Evolutionary conservation across 164 flowering plant species (phyloP), one percentile per base, ranked within the genome.

Genomic region (Magnolia kwangsiensis): DNA sequence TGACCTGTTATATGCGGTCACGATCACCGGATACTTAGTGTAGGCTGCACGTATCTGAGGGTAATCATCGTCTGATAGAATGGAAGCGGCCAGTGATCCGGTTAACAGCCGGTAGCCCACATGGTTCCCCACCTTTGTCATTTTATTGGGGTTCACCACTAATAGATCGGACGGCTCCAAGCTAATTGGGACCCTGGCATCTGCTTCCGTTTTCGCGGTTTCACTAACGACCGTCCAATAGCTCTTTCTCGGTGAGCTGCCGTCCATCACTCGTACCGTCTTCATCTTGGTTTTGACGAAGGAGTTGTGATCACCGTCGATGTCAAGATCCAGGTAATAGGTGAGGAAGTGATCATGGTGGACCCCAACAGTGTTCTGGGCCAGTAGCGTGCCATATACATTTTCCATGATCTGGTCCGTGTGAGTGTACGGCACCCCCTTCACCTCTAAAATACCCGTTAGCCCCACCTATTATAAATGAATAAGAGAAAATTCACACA

Each of bases 261-360:
- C 10, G 10, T 29, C 67, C 20, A 24, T 59, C 23, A 55, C 72
- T 51, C 55, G 69, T 10, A 4, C 75, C 8, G 84, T 82, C 72
- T 82, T 61, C 19, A 87, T 68, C 27, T 80, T 82, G 59, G 86
- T 63, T 68, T 85, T 88, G 72, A 87, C 79, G 68, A 90, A 87
- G 27, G 93, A 86, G 78, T 91, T 91, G 27, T 21, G 37, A 7
- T 14, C 10, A 18, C 90, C 93, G 72, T 91, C 93, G 0, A 90
- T 63, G 80, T 90, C 96, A 2, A 90, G 83, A 78, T 91, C 93
- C 0, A 89, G 85, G 78, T 88, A 79, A 77, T 84, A 91, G 0
- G 89, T 86, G 23, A 91, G 63, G 80, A 83, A 88, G 70, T 91
- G 93, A 71, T 90, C 93, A 69, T 91, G 95, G 82, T 86, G 74